A percentile compares a stretch with the other conserved stretches of the same genome.
phyloP scores from a whole-genome alignment of 2,329 filamentous ascomycete genomes.

The Knoxdaviesia proteae region DNA sequence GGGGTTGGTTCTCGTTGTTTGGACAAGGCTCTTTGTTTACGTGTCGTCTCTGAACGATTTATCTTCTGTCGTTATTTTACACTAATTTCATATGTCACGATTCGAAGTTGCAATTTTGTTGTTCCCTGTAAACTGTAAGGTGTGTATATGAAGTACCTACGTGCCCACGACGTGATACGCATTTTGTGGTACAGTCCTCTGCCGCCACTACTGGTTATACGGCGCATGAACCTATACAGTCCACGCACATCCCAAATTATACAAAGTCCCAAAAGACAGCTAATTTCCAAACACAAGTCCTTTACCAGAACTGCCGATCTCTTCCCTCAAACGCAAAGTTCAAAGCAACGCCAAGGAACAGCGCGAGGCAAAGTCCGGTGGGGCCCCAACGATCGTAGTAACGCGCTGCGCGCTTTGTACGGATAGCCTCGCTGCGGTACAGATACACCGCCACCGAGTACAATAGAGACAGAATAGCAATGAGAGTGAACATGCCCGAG shows the following conservation, averaged over 20 bases:
- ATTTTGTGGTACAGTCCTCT: too few species aligned
- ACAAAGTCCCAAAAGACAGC: too few species aligned
- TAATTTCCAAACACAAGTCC: too few species aligned
- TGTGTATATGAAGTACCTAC: too few species aligned
- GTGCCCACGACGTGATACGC: too few species aligned
- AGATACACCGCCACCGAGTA: conserved; percentile 75
- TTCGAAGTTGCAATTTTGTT: too few species aligned
- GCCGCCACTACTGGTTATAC: too few species aligned
- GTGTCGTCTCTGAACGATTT: background rate
- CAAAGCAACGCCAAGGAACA: conserved; percentile 53
- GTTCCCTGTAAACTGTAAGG: too few species aligned
- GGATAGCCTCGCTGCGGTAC: conserved; percentile 72
- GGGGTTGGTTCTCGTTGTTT: background rate
- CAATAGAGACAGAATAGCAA: conserved; percentile 57
- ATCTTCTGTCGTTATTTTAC: too few species aligned
- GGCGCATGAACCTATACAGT: too few species aligned
- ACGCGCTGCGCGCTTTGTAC: conserved; percentile 60
- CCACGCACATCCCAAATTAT: too few species aligned
- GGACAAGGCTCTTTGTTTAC: background rate
- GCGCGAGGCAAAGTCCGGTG: conserved; percentile 47
- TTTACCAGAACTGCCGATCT: conserved; percentile 32
- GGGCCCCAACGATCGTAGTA: conserved; percentile 88
- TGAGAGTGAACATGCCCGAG: conserved; percentile 58
- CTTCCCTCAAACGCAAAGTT: conserved; percentile 68
- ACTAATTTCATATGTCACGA: too few species aligned